Base-by-base conservation (phyloP, 306 rosid species). In the Sophora flavescens region DNA sequence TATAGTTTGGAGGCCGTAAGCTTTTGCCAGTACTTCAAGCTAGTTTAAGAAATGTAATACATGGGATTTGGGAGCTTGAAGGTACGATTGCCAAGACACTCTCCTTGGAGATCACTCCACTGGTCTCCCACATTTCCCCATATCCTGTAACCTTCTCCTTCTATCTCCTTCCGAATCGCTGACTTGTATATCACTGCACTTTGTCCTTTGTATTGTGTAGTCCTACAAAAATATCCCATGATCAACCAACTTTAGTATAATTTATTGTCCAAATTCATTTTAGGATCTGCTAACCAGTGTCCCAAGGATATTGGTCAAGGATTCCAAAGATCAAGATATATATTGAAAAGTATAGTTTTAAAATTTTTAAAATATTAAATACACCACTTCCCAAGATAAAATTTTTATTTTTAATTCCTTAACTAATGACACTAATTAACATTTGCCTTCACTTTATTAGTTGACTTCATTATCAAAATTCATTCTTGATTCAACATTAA, bases 81-180 rank as follows among this genome's bases (percentile, higher is more conserved):
- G 61, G 88, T 89, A 26, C 97, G 96, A 4, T 85, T 83, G 35
- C 97, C 97, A 70, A 76, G 33, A 70, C 50, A 86, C 12, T 87
- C 87, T 26, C 98, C 98, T 69, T 89, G 91, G 1, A 93, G 89
- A 75, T 93, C 97, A 75, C 88, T 91, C 98, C 98, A 93, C n/a
- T 93, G 98, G 63, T 93, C 98, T 80, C 98, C 97, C 16, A 93
- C 88, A 67, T 89, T 93, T 8, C 98, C 98, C 96, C 98, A 91
- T 48, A 93, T 87, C 16, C 87, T 87, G 68, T 91, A 91, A 3
- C 96, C 96, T 85, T 89, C n/a, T 65, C 50, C 85, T 65, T 73
- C 89, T 16, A 93, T 65, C 82, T 80, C 83, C 88, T 75, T 89
- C 66, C 96, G 32, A 14, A 86, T 83, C 1, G 70, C 79, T 10